Percentiles rank a stretch among this genome's conserved stretches.
Evolutionary conservation across 805 yeast genomes (phyloP).

Genomic region (Candida yuanshanica): DNA sequence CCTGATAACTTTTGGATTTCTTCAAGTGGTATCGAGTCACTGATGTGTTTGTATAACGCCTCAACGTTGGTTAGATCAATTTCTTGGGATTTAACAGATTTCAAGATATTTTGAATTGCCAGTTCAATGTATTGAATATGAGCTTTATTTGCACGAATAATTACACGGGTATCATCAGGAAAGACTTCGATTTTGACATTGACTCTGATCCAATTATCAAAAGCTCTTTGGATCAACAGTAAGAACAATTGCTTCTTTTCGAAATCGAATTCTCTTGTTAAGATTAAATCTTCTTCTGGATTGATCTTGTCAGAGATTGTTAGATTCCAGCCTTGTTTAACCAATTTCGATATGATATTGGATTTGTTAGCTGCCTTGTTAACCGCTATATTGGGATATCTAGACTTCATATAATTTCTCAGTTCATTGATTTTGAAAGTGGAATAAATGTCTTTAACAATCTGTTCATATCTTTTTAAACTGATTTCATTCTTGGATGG

Average conservation of each 20-base stretch:
- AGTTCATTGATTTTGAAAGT: conserved; percentile 16
- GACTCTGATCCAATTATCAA: conserved; percentile 22
- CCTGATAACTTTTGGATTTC: conserved; percentile 21
- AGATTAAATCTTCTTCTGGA: conserved; percentile 14
- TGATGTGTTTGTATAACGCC: conserved; percentile 5
- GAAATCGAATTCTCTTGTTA: conserved; percentile 16
- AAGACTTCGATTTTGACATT: conserved; percentile 20
- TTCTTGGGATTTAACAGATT: conserved; percentile 9
- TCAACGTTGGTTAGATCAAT: conserved; percentile 14
- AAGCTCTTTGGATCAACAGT: conserved; percentile 15
- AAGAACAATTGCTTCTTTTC: conserved; percentile 17
- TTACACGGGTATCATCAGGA: conserved; percentile 16
- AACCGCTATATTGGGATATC: conserved; percentile 4
- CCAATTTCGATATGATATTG: conserved; percentile 4
- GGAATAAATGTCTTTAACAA: conserved; percentile 8
- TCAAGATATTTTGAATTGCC: conserved; percentile 14
- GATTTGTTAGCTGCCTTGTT: conserved; percentile 6
- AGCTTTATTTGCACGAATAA: conserved; percentile 18
- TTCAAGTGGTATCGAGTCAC: conserved; percentile 15
- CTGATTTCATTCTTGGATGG: conserved; percentile 16
- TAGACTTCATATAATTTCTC: conserved; percentile 6
- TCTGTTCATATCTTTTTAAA: conserved; percentile 15
- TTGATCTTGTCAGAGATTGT: conserved; percentile 9
- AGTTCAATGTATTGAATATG: conserved; percentile 23
- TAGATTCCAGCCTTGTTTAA: conserved; percentile 15